A percentile compares a stretch with the other conserved stretches of the same genome.
Conservation (phyloP, 257 asterid species). For the Phtheirospermum japonicum region DNA sequence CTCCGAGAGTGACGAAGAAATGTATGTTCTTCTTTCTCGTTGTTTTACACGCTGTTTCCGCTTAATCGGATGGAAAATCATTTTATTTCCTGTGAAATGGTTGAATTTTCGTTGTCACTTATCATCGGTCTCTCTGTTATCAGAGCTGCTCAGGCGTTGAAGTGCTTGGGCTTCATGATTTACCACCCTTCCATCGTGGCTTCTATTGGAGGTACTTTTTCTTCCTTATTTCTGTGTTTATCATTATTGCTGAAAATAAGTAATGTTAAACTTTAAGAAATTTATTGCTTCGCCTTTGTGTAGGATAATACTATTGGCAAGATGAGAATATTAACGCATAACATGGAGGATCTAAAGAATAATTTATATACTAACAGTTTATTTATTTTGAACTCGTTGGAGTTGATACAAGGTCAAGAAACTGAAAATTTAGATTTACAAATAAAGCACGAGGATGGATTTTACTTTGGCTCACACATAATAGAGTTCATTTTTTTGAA, state of each 20-base stretch:
- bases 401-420: conserved; percentile 3
- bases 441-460: neutral
- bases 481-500: neutral
- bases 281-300: neutral
- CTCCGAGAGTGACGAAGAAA: conserved; percentile 55
- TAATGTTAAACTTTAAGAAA: neutral
- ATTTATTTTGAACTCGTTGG: conserved; percentile 8
- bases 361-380: neutral
- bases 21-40: conserved; percentile 27
- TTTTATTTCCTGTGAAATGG: neutral
- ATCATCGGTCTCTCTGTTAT: conserved; percentile 10
- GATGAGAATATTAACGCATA: neutral
- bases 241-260: neutral
- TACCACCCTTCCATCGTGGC: conserved; percentile 64
- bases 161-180: conserved; percentile 85
- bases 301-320: neutral
- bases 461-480: neutral
- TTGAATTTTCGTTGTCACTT: conserved; percentile 11
- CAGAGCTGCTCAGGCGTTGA: conserved; percentile 79
- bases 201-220: conserved; percentile 47
- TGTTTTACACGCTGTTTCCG: neutral
- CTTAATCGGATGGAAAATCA: conserved; percentile 1
- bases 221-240: neutral
- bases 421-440: neutral
- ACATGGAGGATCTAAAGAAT: neutral